Base-by-base conservation (phyloP, 1,139 yeast species). In the Suhomyces taliae region DNA sequence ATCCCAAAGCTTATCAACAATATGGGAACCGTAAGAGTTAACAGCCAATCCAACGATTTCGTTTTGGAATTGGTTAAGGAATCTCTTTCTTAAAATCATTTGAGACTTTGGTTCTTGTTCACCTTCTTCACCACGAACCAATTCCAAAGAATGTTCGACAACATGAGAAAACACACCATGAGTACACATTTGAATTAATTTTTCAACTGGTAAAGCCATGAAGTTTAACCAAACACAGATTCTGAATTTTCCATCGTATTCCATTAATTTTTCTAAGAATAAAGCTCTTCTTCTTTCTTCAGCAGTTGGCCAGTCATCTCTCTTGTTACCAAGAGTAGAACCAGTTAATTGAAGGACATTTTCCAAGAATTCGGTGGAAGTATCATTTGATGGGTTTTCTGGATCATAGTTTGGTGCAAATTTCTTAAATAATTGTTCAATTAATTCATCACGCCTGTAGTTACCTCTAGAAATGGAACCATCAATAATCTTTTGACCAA, bases 81-180 rank as follows among this genome's bases (percentile, higher is more conserved):
- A 65, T 58, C 91, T 81, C 58, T 95, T 83, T 53, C 83, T 74
- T 35, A 87, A 70, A 34, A 79, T 69, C 33, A 79, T 81, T 9
- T 78, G 72, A 8, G 74, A 64, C 44, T 76, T 76, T 1, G 85
- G 79, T 56, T 74, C 78, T 12, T 37, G 40, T 4, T 40, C 48
- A 8, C 36, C 37, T n/a, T 59, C 67, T 34, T 57, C 64, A 15
- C 60, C 48, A 8, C 67, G 66, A 8, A 57, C 51, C 11, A 73
- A 73, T 6, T 67, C 68, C 44, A 87, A 64, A 2, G 86, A 76
- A 50, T 77, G 72, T 59, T 87, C 95, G 32, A 90, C 81, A 36
- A 88, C 90, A 62, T 88, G 97, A 2, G 96, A 89, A 55, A 88
- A 89, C 2, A 90, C 95, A 10, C 96, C 95, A 64, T 90, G 97